Evolutionary conservation across 2,329 filamentous ascomycete species (phyloP), one percentile per base, ranked within the genome.

Genomic region (Magnaporthiopsis poae): DNA sequence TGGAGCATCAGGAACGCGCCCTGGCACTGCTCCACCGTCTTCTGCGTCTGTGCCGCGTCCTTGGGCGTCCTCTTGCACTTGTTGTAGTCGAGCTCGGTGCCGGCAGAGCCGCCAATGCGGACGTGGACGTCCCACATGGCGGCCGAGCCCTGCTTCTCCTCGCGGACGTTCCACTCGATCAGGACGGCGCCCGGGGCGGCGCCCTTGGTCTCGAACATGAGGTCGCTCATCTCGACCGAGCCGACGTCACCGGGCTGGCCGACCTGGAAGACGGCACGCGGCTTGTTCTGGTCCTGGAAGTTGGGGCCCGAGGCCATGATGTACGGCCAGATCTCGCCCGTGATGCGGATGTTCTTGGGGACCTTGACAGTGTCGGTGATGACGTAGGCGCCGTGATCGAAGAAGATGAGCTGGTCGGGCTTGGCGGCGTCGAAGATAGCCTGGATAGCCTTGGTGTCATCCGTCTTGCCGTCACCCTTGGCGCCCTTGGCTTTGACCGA

Each of bases 121-220:
- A 95, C 89, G 81, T 99, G 95, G n/a, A 93, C 88, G 73, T 99
- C 95, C 91, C 93, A 99, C 78, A 97, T 88, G 69, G 87, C 94
- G 27, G 88, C 88, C 1, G 87, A 85, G 62, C 91, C 92, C 67
- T 88, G 83, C 66, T 77, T 81, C 71, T 83, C 75, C 52, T 87
- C 88, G 61, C 86, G 86, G 60, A 96, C 81, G 78, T 97, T 97
- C 90, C 92, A 97, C 76, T 97, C 86, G 80, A 97, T 87, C 74
- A 97, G 84, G 73, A 96, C 91, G 25, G 92, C 94, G 70, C 94
- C 94, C 0, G 92, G 90, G 69, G 91, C 89, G 3, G 92, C 82
- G 5, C 94, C 94, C 71, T 87, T 85, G 36, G 92, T 96, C 77
- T 91, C 86, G 71, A 98, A 89, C 72, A 96, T 88, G 68, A 96